A percentile compares a stretch with the other conserved stretches of the same genome.
Evolutionary conservation across 352 stramenopile species (phyloP).

Genomic region (Pythium brassicae): DNA sequence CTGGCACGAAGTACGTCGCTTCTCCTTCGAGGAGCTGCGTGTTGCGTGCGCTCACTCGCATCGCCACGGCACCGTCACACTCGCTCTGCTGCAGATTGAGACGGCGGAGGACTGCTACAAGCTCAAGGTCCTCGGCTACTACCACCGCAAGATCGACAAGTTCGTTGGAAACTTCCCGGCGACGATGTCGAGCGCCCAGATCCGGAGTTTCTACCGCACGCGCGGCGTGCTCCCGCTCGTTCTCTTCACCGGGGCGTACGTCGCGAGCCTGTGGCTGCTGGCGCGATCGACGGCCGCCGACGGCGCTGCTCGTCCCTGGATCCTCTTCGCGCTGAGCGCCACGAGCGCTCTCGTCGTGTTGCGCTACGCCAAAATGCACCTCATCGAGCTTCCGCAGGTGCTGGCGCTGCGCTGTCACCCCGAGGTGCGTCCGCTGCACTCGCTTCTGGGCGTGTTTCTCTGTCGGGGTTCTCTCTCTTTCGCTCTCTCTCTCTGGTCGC

Average conservation of each 20-base stretch:
- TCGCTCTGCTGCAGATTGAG: conserved; percentile 42
- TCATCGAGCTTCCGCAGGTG: conserved; percentile 68
- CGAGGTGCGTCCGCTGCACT: conserved; percentile 40
- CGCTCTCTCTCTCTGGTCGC: not conserved
- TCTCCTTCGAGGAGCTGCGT: not conserved
- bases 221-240: conserved; percentile 31
- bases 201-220: conserved; percentile 49
- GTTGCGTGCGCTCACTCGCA: not conserved
- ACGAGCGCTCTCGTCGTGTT: conserved; percentile 60
- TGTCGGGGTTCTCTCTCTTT: not conserved
- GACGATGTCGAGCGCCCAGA: conserved; percentile 37
- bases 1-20: conserved; percentile 49
- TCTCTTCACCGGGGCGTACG: conserved; percentile 49
- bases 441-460: not conserved
- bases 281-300: conserved; percentile 28
- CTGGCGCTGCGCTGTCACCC: conserved; percentile 55
- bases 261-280: conserved; percentile 32
- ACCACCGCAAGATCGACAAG: conserved; percentile 79
- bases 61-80: not conserved
- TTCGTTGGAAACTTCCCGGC: conserved; percentile 56
- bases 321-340: conserved; percentile 54
- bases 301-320: conserved; percentile 33
- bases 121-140: conserved; percentile 82
- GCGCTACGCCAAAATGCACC: conserved; percentile 67
- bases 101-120: conserved; percentile 60